Evolutionary conservation across 192 early-diverging fungal genomes (phyloP), one percentile per base, ranked within the genome.

Genomic region (Linnemannia hyalina): DNA sequence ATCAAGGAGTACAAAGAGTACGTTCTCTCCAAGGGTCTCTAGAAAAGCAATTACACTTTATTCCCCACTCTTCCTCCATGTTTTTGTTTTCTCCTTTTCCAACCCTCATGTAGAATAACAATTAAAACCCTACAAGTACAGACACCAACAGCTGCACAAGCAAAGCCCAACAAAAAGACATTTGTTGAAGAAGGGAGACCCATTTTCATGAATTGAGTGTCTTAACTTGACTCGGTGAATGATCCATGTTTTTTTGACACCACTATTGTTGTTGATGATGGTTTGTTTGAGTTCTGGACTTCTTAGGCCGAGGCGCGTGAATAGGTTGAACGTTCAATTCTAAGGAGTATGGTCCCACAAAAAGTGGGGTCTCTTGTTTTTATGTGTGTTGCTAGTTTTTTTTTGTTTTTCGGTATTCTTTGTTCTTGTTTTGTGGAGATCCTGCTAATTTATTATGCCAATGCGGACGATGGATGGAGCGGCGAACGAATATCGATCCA

Each of bases 1-100:
- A 97, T 95, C 91, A 96, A 93, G 90, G 93, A 95, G 41, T 96
- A 96, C 88, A 95, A 95, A 88, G 86, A 91, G 65, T 80, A 86
- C 47, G 80, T 91, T 74, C 68, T 87, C 35, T 70, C 82, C 4
- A 91, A 91, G 74, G 90, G 83, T 26, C 35, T 85, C 8, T 85
- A 85, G 46, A 77, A n/a, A n/a, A 35, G 23, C 23, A 46, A 26
- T 26, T 42, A 32, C 41, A 44, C 16, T 38, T 47, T 65, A 65
- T 65, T 65, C 60, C 60, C 29, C 60, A 26, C 29, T 32, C 29
- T 65, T 29, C 26, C 29, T 65, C 60, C 26, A 29, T 32, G 26
- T 65, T 26, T 65, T 65, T 65, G n/a, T n/a, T 57, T 57, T 26
- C 70, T 6, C 23, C 35, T 41, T 23, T 71, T 71, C 41, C 70